Percentiles rank a stretch among this genome's conserved stretches.
Evolutionary conservation across 805 yeast species (phyloP).

Genomic region (Starmerella apicola): DNA sequence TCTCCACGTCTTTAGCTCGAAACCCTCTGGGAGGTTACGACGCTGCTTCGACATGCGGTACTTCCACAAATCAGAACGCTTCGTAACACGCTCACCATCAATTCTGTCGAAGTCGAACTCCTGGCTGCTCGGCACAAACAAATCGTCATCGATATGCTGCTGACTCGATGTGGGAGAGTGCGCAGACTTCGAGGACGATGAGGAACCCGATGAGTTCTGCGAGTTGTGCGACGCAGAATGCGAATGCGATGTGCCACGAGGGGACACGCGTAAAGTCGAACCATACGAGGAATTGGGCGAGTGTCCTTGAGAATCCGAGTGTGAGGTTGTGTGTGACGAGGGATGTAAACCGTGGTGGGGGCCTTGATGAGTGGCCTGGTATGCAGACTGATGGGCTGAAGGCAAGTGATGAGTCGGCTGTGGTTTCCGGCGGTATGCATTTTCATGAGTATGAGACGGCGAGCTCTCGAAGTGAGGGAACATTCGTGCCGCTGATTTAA

Average conservation of each 20-base stretch:
- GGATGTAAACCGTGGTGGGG: too few relatives aligned
- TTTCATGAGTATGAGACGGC: conserved; percentile 4
- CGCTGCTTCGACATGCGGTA: conserved; percentile 36
- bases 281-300: too few relatives aligned
- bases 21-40: conserved; percentile 30
- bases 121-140: conserved; percentile 18
- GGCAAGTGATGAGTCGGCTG: too few relatives aligned
- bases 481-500: conserved; percentile 15
- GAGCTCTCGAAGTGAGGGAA: background rate
- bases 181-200: background rate
- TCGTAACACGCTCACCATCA: conserved; percentile 30
- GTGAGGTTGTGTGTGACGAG: too few relatives aligned
- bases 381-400: background rate
- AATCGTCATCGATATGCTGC: conserved; percentile 2
- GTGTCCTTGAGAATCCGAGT: too few relatives aligned
- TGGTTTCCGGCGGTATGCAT: too few relatives aligned
- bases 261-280: background rate
- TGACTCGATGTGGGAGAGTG: too few relatives aligned
- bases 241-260: too few relatives aligned
- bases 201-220: too few relatives aligned
- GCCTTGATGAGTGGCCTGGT: background rate
- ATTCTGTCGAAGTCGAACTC: conserved; percentile 23
- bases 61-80: conserved; percentile 45
- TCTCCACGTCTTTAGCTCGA: conserved; percentile 35
- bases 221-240: too few relatives aligned